A percentile compares a stretch with the other conserved stretches of the same genome.
Evolutionary conservation across 768 basidiomycete species (phyloP).

Genomic region (Hygrophorus pudorinus): DNA sequence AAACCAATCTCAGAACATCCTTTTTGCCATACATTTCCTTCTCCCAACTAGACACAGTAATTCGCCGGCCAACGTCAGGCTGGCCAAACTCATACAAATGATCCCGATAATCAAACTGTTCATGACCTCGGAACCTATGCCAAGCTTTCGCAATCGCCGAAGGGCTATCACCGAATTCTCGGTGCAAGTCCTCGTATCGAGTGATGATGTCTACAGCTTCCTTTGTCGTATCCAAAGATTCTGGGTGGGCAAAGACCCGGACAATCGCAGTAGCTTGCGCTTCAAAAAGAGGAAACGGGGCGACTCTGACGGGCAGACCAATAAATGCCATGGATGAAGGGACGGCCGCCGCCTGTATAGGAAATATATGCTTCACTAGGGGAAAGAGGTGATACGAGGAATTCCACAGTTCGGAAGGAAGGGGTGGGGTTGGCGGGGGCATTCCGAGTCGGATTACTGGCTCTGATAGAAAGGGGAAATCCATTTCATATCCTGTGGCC

Average conservation of each 20-base stretch:
- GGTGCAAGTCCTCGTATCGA: slow-evolving; percentile 35
- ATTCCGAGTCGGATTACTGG: slow-evolving; percentile 12
- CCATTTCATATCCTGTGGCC: slow-evolving; percentile 66
- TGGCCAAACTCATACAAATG: slow-evolving; percentile 40
- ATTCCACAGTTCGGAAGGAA: slow-evolving; percentile 47
- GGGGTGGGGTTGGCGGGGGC: slow-evolving; percentile 36
- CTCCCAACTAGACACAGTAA: slow-evolving; percentile 45
- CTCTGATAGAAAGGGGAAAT: slow-evolving; percentile 51
- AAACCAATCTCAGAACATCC: slow-evolving; percentile 37
- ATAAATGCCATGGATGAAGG: slow-evolving; percentile 55
- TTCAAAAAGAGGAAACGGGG: slow-evolving; percentile 72
- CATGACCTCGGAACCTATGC: slow-evolving; percentile 37
- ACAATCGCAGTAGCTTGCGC: slow-evolving; percentile 61
- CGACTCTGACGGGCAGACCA: slow-evolving; percentile 46
- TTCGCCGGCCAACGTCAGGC: slow-evolving; percentile 11
- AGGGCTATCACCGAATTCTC: slow-evolving; percentile 22
- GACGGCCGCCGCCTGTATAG: slow-evolving; percentile 35
- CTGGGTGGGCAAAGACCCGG: slow-evolving; percentile 42
- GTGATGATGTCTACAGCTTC: slow-evolving; percentile 41
- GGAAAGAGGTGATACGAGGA: slow-evolving; percentile 62
- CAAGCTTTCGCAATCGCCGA: slow-evolving; percentile 41
- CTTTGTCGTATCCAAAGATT: slow-evolving; percentile 33
- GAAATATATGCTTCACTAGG: slow-evolving; percentile 61
- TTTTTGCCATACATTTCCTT: slow-evolving; percentile 43
- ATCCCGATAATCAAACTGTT: slow-evolving; percentile 65